These are phyloP conservation scores for Rhynchosporium graminicola DNA, from an alignment of 2,329 filamentous ascomycete species.

Conservation along the genomic window DNA sequence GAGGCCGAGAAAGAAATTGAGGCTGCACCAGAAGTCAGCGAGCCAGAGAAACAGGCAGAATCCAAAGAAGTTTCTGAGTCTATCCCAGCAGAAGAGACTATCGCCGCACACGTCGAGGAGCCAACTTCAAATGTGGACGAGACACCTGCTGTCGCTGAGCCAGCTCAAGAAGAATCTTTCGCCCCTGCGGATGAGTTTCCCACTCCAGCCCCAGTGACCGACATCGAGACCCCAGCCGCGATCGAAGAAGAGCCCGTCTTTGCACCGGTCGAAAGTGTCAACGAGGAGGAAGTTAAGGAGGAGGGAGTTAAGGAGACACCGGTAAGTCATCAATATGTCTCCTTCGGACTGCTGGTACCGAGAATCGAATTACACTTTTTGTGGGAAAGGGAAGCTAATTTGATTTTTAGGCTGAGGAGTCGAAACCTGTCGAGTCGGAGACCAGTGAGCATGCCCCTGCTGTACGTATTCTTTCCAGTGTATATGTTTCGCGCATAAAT, in stretches of 20 bases:
- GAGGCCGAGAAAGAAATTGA: slow-evolving; percentile 10
- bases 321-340: slow-evolving; percentile 8
- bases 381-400: background rate
- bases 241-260: slow-evolving; percentile 20
- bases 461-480: background rate
- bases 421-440: slow-evolving; percentile 1
- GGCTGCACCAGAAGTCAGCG: background rate
- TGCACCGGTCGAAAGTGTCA: background rate
- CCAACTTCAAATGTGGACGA: background rate
- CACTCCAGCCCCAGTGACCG: slow-evolving; percentile 6
- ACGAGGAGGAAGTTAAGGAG: slow-evolving; percentile 10
- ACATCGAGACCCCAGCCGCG: slow-evolving; percentile 23
- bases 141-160: slow-evolving; percentile 6
- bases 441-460: background rate
- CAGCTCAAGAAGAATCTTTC: background rate
- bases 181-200: slow-evolving; percentile 7
- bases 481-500: background rate
- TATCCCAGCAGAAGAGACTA: background rate
- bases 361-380: background rate
- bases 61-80: background rate
- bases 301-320: slow-evolving; percentile 11
- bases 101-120: slow-evolving; percentile 4
- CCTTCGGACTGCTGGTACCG: slow-evolving; percentile 7
- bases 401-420: background rate
- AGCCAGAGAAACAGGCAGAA: background rate